Evolutionary conservation across 1,284 basidiomycete species (phyloP).

Genomic region (Fomitopsis palustris): DNA sequence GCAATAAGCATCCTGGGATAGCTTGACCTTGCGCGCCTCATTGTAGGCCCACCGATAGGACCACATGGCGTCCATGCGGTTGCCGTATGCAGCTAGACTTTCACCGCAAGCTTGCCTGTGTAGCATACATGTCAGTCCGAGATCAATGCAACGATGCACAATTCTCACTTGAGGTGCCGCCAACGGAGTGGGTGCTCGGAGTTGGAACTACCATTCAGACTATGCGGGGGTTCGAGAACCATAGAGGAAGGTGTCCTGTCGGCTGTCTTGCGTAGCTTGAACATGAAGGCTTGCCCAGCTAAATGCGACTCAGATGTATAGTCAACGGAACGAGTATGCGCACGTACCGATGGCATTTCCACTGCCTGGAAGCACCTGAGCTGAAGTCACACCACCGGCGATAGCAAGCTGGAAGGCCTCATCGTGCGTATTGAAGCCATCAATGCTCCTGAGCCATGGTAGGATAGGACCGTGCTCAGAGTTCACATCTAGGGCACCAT

Average conservation of each 20-base stretch:
- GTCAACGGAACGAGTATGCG: neutral
- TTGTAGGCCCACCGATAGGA: slow-evolving; percentile 58
- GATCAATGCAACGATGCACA: neutral
- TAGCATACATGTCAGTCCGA: neutral
- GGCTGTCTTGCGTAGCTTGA: slow-evolving; percentile 46
- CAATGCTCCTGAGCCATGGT: slow-evolving; percentile 39
- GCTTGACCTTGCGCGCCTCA: slow-evolving; percentile 71
- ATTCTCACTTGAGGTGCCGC: slow-evolving; percentile 40
- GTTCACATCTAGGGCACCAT: slow-evolving; percentile 49
- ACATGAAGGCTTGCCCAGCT: slow-evolving; percentile 47
- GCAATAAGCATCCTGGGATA: slow-evolving; percentile 74
- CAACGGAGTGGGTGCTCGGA: slow-evolving; percentile 33
- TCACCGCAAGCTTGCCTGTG: slow-evolving; percentile 64
- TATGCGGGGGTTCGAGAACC: slow-evolving; percentile 45
- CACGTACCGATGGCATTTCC: slow-evolving; percentile 32
- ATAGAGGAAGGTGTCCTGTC: slow-evolving; percentile 43
- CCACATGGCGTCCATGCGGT: slow-evolving; percentile 66
- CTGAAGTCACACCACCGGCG: slow-evolving; percentile 42
- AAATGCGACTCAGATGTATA: neutral
- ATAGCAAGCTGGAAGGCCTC: slow-evolving; percentile 33
- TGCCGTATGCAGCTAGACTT: slow-evolving; percentile 35
- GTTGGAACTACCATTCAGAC: slow-evolving; percentile 32
- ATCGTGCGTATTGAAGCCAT: slow-evolving; percentile 45
- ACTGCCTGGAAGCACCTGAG: slow-evolving; percentile 42
- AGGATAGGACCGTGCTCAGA: slow-evolving; percentile 49